Evolutionary conservation across 139 green algal species (phyloP).

Genomic region (Tetratostichococcus sp.): DNA sequence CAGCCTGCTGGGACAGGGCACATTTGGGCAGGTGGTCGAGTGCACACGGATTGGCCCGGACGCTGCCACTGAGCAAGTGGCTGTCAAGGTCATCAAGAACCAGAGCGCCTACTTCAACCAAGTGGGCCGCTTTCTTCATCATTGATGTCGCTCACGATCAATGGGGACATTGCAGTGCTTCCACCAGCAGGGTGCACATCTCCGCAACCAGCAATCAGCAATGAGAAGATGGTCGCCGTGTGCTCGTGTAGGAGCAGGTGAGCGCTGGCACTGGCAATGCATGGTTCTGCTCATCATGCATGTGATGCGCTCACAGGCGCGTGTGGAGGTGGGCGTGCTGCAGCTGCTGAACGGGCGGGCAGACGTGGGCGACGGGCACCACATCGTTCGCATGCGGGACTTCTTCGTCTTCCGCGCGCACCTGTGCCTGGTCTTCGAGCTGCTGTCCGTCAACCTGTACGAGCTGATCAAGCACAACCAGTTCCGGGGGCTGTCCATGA

Average conservation of each 20-base stretch:
- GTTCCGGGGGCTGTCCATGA: constrained; percentile 84
- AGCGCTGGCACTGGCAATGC: too few relatives aligned
- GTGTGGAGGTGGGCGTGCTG: constrained; percentile 87
- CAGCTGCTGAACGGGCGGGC: constrained; percentile 83
- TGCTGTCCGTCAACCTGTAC: constrained; percentile 95
- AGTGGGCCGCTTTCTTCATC: constrained; percentile 11
- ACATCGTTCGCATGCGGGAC: constrained; percentile 94
- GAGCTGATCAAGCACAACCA: constrained; percentile 94
- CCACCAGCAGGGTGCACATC: too few relatives aligned
- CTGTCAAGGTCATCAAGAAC: constrained; percentile 99
- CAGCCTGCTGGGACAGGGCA: constrained; percentile 86
- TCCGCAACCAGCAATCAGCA: too few relatives aligned
- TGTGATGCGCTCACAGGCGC: too few relatives aligned
- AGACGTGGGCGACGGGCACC: constrained; percentile 71
- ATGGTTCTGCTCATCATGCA: background rate
- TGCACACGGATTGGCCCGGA: constrained; percentile 27
- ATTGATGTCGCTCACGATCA: too few relatives aligned
- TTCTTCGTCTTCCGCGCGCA: constrained; percentile 88
- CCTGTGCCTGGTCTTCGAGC: constrained; percentile 97
- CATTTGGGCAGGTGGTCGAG: constrained; percentile 93
- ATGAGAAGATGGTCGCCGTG: too few relatives aligned
- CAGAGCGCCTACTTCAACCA: constrained; percentile 95
- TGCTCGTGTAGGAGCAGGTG: too few relatives aligned
- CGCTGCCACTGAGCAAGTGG: constrained; percentile 33
- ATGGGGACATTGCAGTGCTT: too few relatives aligned